phyloP scores from a whole-genome alignment of 2,329 filamentous ascomycete genomes.

The Sporothrix dimorphospora region DNA sequence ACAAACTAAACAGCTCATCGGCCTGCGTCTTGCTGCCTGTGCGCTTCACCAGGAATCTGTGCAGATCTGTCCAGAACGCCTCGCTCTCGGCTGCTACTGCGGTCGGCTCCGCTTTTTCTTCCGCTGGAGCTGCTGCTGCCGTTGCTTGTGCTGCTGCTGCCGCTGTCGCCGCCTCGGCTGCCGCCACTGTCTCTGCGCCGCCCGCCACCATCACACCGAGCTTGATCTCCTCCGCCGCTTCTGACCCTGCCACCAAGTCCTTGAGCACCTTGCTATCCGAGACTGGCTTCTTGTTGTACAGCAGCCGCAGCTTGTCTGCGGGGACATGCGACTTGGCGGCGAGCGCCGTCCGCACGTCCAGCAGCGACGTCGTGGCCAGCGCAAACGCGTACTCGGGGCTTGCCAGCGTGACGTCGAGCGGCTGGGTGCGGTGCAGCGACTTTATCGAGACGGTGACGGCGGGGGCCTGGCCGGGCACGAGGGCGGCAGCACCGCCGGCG shows the following conservation, averaged over 20 bases:
- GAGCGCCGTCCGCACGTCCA: constrained; percentile 75
- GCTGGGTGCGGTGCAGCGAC: constrained; percentile 71
- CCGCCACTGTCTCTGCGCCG: constrained; percentile 56
- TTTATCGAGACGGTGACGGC: constrained; percentile 66
- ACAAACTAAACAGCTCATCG: constrained; percentile 65
- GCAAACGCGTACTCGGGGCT: constrained; percentile 52
- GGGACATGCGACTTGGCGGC: constrained; percentile 64
- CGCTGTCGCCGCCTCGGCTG: constrained; percentile 30
- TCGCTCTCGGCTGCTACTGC: constrained; percentile 52
- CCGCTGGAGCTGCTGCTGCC: constrained; percentile 46
- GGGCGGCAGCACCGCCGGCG: constrained; percentile 45
- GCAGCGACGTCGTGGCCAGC: constrained; percentile 68
- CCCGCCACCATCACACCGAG: constrained; percentile 88
- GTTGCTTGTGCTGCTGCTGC: constrained; percentile 41
- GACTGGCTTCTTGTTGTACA: constrained; percentile 86
- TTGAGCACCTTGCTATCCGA: constrained; percentile 75
- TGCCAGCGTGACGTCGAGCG: constrained; percentile 65
- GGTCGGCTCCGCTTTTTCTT: background rate
- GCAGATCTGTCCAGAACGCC: constrained; percentile 85
- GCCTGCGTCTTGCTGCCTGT: constrained; percentile 71
- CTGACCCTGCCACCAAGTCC: constrained; percentile 62
- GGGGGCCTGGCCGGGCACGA: constrained; percentile 57
- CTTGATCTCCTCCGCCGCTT: constrained; percentile 56
- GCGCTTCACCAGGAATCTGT: constrained; percentile 77
- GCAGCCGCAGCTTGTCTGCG: constrained; percentile 79